A percentile compares a stretch with the other conserved stretches of the same genome.
Evolutionary conservation across 2,329 filamentous ascomycete species (phyloP).

Genomic region (Neopestalotiopsis clavispora): DNA sequence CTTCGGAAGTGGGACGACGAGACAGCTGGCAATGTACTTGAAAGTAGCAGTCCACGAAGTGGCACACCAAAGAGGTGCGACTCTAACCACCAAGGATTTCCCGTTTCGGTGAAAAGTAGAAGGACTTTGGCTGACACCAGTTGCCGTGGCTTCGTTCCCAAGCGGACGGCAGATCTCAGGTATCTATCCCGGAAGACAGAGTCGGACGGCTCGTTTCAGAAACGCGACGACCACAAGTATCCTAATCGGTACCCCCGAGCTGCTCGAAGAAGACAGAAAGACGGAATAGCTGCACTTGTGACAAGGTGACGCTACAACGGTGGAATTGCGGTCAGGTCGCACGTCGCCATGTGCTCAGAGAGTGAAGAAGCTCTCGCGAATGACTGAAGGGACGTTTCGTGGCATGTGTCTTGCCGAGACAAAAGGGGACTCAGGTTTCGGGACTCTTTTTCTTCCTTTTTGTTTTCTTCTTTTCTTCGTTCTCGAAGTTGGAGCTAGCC

Average conservation of each 20-base stretch:
- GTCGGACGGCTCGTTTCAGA: not conserved
- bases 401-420: slow-evolving; percentile 1
- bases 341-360: not conserved
- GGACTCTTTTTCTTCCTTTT: not conserved
- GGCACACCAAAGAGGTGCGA: not conserved
- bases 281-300: not conserved
- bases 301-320: not conserved
- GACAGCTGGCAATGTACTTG: not conserved
- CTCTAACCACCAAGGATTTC: not conserved
- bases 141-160: not conserved
- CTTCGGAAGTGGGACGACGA: not conserved
- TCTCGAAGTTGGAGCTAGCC: too few species aligned
- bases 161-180: not conserved
- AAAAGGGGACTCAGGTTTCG: not conserved
- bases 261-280: not conserved
- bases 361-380: not conserved
- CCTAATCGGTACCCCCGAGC: not conserved
- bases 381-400: not conserved
- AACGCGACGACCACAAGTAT: not conserved
- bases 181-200: not conserved
- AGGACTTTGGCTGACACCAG: not conserved
- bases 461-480: too few species aligned
- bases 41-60: slow-evolving; percentile 4
- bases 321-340: not conserved
- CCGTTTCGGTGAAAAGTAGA: not conserved